A percentile compares a stretch with the other conserved stretches of the same genome.
phyloP scores from a whole-genome alignment of 2,329 filamentous ascomycete species.

The Eutypella sp. region DNA sequence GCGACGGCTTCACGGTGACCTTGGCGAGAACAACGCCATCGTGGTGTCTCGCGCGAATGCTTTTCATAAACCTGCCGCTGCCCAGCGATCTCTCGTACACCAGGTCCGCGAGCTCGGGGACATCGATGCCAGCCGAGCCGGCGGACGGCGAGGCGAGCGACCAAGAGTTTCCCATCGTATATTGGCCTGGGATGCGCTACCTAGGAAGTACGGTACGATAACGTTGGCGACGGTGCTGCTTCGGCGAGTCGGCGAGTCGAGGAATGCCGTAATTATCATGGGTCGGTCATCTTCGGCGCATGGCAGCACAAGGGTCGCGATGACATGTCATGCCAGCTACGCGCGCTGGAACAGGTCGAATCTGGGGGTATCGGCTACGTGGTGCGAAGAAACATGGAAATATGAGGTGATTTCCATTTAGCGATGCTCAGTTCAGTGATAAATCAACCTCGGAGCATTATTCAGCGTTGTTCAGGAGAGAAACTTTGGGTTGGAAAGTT shows the following conservation, averaged over 20 bases:
- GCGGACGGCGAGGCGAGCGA: slow-evolving; percentile 88
- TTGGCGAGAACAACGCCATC: slow-evolving; percentile 93
- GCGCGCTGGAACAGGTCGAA: no score
- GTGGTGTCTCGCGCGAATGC: slow-evolving; percentile 81
- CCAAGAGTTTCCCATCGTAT: slow-evolving; percentile 89
- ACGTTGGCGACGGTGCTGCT: background rate
- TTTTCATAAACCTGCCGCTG: slow-evolving; percentile 93
- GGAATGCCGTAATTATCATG: background rate
- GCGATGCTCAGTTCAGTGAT: no score
- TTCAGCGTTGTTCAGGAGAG: no score
- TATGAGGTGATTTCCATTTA: background rate
- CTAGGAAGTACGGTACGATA: slow-evolving; percentile 13
- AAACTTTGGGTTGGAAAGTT: no score
- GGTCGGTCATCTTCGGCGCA: background rate
- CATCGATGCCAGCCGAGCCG: slow-evolving; percentile 88
- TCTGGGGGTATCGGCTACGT: background rate
- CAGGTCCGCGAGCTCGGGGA: slow-evolving; percentile 84
- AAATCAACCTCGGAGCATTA: no score
- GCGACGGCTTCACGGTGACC: slow-evolving; percentile 86
- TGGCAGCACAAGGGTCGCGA: background rate
- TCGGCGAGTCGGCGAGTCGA: background rate
- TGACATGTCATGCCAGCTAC: background rate
- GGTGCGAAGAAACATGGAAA: background rate
- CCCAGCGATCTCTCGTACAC: slow-evolving; percentile 90
- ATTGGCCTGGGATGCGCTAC: slow-evolving; percentile 22